Evolutionary conservation across 139 green algal species (phyloP), one percentile per base, ranked within the genome.

Genomic region (Coccomyxa sp.): DNA sequence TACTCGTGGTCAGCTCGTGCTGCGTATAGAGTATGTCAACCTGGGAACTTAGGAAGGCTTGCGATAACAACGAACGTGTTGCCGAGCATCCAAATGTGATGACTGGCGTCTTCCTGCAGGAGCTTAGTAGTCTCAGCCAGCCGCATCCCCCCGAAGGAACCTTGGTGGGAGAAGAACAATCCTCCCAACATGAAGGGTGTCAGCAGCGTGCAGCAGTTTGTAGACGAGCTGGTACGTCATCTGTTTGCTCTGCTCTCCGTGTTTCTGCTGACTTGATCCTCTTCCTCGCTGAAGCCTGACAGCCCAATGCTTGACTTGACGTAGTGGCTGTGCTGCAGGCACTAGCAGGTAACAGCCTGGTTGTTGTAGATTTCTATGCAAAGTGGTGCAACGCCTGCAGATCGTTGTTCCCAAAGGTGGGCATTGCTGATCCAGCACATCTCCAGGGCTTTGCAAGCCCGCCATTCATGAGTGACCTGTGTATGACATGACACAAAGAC

Each of bases 311-410:
- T 18, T 12, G 36, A 55, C 24, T 29, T n/a, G 55, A 6, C 22
- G 5, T n/a, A 27, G 4, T 8, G 41, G 37, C 14, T n/a, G 14
- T 29, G 37, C 58, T 68, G 58, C 82, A 89, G 82, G 82, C 87
- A 27, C 78, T 88, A 33, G 88, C 88, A 7, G 87, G 84, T 0
- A 92, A 98, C 76, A 82, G 75, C 39, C 87, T 99, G 4, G 94
- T 98, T 0, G 88, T 99, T 34, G 89, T 98, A 0, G 95, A 98
- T 71, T 96, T 98, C 58, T 98, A 91, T 77, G 95, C 91, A 8
- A 88, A 82, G 0, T 98, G 95, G 95, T 98, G 95, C 83, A 86
- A 88, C 7, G 95, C 95, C 2, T 99, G 95, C 83, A 86, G 91
- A 36, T 92, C 90, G 0, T 80, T 99, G 16, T 98, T 94, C 75